phyloP scores from a whole-genome alignment of 441 rosid species.

The Syzygium malaccense region DNA sequence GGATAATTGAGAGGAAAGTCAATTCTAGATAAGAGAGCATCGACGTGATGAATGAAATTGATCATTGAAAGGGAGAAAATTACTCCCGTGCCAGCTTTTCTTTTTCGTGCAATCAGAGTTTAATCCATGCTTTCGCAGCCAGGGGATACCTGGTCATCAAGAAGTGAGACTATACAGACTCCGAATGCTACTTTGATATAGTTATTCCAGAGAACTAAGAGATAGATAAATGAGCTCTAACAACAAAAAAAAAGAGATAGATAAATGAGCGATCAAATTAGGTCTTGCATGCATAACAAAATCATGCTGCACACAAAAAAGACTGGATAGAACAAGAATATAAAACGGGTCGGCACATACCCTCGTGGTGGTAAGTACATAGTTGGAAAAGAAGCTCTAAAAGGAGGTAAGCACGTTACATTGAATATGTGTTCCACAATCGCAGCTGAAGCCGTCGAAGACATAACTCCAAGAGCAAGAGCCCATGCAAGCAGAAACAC shows the following conservation, averaged over 20 bases:
- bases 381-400: background rate
- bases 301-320: background rate
- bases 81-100: background rate
- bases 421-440: background rate
- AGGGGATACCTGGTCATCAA: background rate
- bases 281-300: background rate
- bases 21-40: too few relatives aligned
- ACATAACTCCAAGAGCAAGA: background rate
- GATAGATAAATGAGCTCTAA: background rate
- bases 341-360: background rate
- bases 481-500: background rate
- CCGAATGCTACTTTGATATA: background rate
- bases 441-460: background rate
- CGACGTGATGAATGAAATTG: background rate
- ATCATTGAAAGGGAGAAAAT: background rate
- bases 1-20: too few relatives aligned
- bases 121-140: background rate
- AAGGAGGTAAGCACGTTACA: background rate
- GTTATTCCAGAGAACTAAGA: background rate
- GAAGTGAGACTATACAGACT: background rate
- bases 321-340: background rate
- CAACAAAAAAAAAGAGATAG: too few relatives aligned
- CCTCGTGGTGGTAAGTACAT: background rate
- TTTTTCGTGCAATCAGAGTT: background rate
- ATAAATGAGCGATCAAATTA: background rate